These are phyloP conservation scores for Colletotrichum tanaceti DNA, from an alignment of 2,329 filamentous ascomycete genomes.

Conservation along the genomic window DNA sequence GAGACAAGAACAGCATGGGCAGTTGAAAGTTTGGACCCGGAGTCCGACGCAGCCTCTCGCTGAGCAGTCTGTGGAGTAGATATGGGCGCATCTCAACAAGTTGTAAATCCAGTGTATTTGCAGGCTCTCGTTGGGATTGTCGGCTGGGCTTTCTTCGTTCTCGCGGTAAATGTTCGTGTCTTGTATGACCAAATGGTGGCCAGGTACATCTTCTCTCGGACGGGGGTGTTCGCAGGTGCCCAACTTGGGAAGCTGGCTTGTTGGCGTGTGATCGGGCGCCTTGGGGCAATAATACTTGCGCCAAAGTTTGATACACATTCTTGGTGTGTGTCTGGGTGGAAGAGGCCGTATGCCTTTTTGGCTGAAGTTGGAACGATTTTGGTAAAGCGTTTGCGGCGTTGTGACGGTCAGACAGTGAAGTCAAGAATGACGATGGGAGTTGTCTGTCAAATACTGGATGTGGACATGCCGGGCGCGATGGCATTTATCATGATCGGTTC, in stretches of 20 bases:
- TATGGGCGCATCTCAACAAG: conserved; percentile 27
- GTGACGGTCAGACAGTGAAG: not conserved
- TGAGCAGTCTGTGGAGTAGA: conserved; percentile 5
- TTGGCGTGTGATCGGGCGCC: conserved; percentile 6
- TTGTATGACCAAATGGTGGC: conserved; percentile 14
- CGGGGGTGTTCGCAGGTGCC: conserved; percentile 1
- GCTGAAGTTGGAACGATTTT: not conserved
- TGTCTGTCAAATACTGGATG: not conserved
- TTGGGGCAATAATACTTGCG: conserved; percentile 34
- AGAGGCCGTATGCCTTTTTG: no score
- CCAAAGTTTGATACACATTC: conserved; percentile 31
- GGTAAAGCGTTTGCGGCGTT: not conserved
- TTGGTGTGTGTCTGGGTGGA: not conserved
- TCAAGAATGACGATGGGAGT: not conserved
- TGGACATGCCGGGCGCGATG: not conserved
- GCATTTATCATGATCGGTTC: not conserved
- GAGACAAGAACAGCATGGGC: conserved; percentile 19
- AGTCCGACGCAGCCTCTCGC: not conserved
- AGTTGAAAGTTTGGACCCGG: conserved; percentile 10
- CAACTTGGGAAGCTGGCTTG: not conserved
- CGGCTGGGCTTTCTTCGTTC: conserved; percentile 14
- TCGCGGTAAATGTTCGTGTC: conserved; percentile 21
- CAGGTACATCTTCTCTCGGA: not conserved
- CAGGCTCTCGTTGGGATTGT: not conserved
- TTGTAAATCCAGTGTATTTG: conserved; percentile 29